Base-by-base conservation (phyloP, 2,329 filamentous ascomycete genomes). In the Xenosphaeropsis pyriputrescens region DNA sequence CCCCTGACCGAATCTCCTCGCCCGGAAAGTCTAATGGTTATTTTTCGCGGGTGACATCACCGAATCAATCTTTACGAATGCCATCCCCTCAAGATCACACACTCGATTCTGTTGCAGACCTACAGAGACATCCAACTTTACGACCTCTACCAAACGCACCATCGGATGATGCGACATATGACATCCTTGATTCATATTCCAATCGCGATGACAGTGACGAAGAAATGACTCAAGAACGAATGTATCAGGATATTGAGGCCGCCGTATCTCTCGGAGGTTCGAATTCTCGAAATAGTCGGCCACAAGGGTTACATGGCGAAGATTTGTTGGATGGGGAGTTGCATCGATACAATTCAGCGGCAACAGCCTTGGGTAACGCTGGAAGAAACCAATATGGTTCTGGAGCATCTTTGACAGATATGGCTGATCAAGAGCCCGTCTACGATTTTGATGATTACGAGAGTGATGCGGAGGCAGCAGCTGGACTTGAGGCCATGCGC, bases 391-490 rank as follows among this genome's bases (percentile, higher is more conserved):
- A 65, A 35, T 68, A 69, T 48, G 61, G 62, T 44, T 71, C 70
- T 2, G 63, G 56, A 14, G 64, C 65, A 4, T 67, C 63, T 5
- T 71, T 65, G 12, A 42, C 61, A 17, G 56, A 58, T 19, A 47
- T 52, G 11, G 54, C 57, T 12, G 55, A 58, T 35, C 38, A 34
- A 12, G 39, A 41, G 9, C 41, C 44, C 12, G 42, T 59, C 9
- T 50, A 49, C 18, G 37, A 62, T 43, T 60, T 67, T 29, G 63
- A 68, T 18, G 68, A 68, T 11, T 81, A 89, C 39, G 85, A 93
- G 36, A 93, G 85, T 52, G 89, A 96, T 52, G 76, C 82, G 0
- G 89, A 95, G 57, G 89, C 82, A 15, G 78, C 81, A 30, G 85
- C 85, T 42, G 89, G 91, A 13, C 62, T 93, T 37, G 72, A 83